Base-by-base conservation (phyloP, 2,329 filamentous ascomycete species). In the Colletotrichum musicola region DNA sequence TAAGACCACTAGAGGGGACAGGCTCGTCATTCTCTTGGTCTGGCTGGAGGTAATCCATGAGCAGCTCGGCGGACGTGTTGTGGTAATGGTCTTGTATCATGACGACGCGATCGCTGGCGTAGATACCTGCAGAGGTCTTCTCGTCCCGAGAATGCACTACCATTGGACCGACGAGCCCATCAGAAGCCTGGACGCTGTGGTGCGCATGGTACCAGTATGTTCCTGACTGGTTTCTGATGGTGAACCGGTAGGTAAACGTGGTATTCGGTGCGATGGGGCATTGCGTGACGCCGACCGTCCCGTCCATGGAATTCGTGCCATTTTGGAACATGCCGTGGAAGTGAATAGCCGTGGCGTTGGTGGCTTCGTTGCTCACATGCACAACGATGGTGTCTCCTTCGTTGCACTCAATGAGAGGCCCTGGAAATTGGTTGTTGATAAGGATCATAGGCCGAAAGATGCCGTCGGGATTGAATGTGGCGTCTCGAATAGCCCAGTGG, bases 291-390 rank as follows among this genome's bases (percentile, higher is more conserved):
- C 88, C 90, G 0, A 88, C 83, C 1, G 91, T 86, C 0, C 92
- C 93, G 74, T 95, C 92, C 90, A 93, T 93, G 64, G 85, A 85
- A 67, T 89, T 93, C 0, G 91, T 92, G 12, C 91, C 91, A 72
- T 93, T 93, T 75, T 94, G 92, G 75, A 89, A 93, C 71, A 95
- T 84, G 16, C 93, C 93, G 72, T 95, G 93, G 77, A 92, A 95
- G 75, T 95, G 93, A 5, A 95, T 83, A 44, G 85, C 87, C 9
- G 90, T 91, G 13, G 85, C 87, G 72, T 94, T 92, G 13, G 83
- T 81, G 0, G 92, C 87, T 22, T 86, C 83, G 73, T 95, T 95
- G 72, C 88, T 81, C 58, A 94, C 83, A 38, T 92, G 88, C 50
- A 94, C 88, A 4, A 93, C 77, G 9, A 96, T 78, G 1, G 86